Evolutionary conservation across 1,284 basidiomycete genomes (phyloP).

Genomic region (Cryptococcus sp.): DNA sequence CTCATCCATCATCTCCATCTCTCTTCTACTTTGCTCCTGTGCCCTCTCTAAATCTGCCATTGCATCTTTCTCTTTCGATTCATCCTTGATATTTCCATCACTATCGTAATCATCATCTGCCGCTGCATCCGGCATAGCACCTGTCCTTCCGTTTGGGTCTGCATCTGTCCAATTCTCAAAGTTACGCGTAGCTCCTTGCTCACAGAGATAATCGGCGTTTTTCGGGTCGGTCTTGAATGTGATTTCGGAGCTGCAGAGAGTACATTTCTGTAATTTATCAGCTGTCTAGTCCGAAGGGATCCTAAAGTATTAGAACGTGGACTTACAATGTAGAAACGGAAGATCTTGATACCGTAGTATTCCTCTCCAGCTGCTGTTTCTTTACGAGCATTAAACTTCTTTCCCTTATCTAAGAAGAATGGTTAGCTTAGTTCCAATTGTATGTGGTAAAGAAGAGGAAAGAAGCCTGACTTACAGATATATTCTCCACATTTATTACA

Average conservation of each 20-base stretch:
- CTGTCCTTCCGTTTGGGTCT: slow-evolving; percentile 30
- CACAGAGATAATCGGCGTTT: slow-evolving; percentile 88
- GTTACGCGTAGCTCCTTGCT: slow-evolving; percentile 89
- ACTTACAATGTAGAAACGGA: slow-evolving; percentile 49
- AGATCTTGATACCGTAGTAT: slow-evolving; percentile 88
- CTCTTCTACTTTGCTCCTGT: slow-evolving; percentile 84
- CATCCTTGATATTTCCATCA: slow-evolving; percentile 56
- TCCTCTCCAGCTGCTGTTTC: slow-evolving; percentile 96
- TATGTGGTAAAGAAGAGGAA: neutral
- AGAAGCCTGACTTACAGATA: slow-evolving; percentile 61
- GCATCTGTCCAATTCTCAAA: slow-evolving; percentile 60
- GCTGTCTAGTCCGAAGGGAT: slow-evolving; percentile 55
- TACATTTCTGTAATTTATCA: slow-evolving; percentile 54
- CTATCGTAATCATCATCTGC: slow-evolving; percentile 54
- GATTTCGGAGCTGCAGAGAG: slow-evolving; percentile 92
- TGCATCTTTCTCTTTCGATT: slow-evolving; percentile 60
- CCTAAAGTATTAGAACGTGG: slow-evolving; percentile 53
- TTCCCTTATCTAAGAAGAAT: slow-evolving; percentile 62
- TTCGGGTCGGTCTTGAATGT: slow-evolving; percentile 99
- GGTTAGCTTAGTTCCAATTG: neutral
- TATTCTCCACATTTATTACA: slow-evolving; percentile 96
- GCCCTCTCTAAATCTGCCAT: slow-evolving; percentile 95
- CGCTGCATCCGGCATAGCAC: slow-evolving; percentile 40
- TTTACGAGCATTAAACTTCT: slow-evolving; percentile 99
- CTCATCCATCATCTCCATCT: slow-evolving; percentile 98